Percentiles rank a stretch among this genome's conserved stretches.
Conservation (phyloP, 2,329 filamentous ascomycete genomes). For the Calonectria crousiana region DNA sequence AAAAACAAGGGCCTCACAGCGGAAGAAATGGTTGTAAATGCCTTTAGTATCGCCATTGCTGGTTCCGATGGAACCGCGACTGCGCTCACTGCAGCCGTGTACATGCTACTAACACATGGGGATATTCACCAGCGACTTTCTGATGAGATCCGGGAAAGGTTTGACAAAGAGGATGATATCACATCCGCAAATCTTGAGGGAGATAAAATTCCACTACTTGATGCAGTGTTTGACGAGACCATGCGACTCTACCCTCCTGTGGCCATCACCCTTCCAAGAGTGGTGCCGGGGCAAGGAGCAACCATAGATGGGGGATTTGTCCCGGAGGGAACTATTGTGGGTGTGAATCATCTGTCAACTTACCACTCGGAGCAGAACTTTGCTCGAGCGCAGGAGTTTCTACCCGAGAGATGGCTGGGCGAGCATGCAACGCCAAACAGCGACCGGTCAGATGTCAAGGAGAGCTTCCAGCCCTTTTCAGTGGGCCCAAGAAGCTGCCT, state of each 20-base stretch:
- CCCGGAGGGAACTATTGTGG: constrained; percentile 30
- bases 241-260: constrained; percentile 38
- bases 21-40: constrained; percentile 36
- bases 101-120: constrained; percentile 24
- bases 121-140: constrained; percentile 16
- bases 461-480: constrained; percentile 34
- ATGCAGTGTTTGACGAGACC: constrained; percentile 31
- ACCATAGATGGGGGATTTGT: constrained; percentile 32
- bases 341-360: constrained; percentile 32
- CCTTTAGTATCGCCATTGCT: constrained; percentile 38
- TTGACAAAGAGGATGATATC: constrained; percentile 21
- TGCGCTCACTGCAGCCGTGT: constrained; percentile 24
- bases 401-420: constrained; percentile 32
- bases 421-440: neutral
- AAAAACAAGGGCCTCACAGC: constrained; percentile 23
- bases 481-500: constrained; percentile 33
- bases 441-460: constrained; percentile 12
- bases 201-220: constrained; percentile 25
- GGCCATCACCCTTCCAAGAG: constrained; percentile 30
- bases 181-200: constrained; percentile 8
- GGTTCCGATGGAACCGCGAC: constrained; percentile 37
- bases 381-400: constrained; percentile 12
- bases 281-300: constrained; percentile 25
- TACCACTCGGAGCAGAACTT: constrained; percentile 32
- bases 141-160: constrained; percentile 6